Evolutionary conservation across 495 filamentous ascomycete genomes (phyloP), one percentile per base, ranked within the genome.

Genomic region (Neurospora tetrasperma): DNA sequence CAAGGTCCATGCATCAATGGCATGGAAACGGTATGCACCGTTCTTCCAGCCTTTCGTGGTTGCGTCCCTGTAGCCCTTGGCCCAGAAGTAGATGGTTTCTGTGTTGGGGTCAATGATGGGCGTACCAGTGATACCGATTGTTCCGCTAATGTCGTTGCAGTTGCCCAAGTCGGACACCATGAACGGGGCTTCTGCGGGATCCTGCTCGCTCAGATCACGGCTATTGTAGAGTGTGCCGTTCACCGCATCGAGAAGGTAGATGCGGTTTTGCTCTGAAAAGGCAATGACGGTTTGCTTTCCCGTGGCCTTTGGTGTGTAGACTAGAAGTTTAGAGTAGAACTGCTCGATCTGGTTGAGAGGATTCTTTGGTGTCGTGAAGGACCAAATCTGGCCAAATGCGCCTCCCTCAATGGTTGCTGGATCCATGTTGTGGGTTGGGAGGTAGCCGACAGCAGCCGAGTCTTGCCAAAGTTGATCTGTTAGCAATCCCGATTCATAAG

Each of bases 81-180:
- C 75, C 69, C 74, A 84, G 42, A 84, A 81, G 74, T 83, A 84
- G 10, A 79, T 73, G 40, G 79, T 82, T 68, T 82, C 80, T 3
- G 81, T 82, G 39, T 39, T 43, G 31, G 75, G 74, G 73, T 83
- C 81, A 46, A 84, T 80, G 20, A 82, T 72, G 31, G 80, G 80
- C 9, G 81, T 84, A n/a, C 79, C 83, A 11, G 76, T 78, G 42
- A 83, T 80, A n/a, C 81, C 83, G 71, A 82, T 75, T 11, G 71
- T 70, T 2, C 71, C 75, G 70, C 73, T 74, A 54, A 74, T 72
- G 35, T 74, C 73, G 42, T 74, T 74, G 70, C 73, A 74, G 42
- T 46, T 74, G 48, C 70, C 70, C 70, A 74, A 69, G 70, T 74
- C 73, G 18, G 70, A 69, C 20, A 74, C 73, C 9, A 42, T 69